phyloP scores from a whole-genome alignment of 495 filamentous ascomycete genomes.

The Penicillium verhagenii region DNA sequence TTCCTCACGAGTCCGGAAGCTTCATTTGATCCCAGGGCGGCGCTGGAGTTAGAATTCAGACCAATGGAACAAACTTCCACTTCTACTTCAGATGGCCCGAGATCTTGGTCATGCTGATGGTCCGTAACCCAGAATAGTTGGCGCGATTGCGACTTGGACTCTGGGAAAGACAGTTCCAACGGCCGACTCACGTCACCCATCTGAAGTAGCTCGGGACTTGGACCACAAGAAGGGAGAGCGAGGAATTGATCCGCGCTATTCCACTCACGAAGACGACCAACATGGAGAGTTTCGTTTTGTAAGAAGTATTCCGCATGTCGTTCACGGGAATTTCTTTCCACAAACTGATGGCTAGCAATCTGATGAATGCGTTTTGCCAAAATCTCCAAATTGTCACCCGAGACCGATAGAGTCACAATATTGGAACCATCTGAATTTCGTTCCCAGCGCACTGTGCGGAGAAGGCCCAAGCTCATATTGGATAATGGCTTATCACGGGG shows the following conservation, averaged over 20 bases:
- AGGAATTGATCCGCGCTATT: conserved; percentile 22
- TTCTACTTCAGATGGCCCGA: conserved; percentile 11
- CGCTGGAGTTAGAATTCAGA: not conserved
- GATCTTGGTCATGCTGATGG: not conserved
- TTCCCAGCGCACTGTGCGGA: conserved; percentile 30
- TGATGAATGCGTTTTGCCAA: conserved; percentile 6
- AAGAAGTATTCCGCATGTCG: conserved; percentile 27
- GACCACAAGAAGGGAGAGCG: conserved; percentile 3
- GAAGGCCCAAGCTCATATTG: conserved; percentile 22
- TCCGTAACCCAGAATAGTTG: conserved; percentile 10
- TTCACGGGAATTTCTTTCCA: conserved; percentile 4
- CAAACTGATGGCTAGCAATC: conserved; percentile 24
- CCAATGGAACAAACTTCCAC: conserved; percentile 16
- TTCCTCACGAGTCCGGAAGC: conserved; percentile 16
- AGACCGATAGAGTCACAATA: conserved; percentile 19
- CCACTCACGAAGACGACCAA: conserved; percentile 26
- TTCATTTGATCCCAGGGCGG: conserved; percentile 6
- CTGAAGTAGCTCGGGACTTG: not conserved
- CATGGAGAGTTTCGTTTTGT: conserved; percentile 23
- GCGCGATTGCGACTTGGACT: not conserved
- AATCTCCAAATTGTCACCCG: not conserved
- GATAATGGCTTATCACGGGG: conserved; percentile 1
- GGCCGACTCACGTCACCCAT: conserved; percentile 9
- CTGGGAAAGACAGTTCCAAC: conserved; percentile 4
- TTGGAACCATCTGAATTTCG: conserved; percentile 26